Conservation (phyloP, 805 yeast species). For the Metschnikowia reukaufii region DNA sequence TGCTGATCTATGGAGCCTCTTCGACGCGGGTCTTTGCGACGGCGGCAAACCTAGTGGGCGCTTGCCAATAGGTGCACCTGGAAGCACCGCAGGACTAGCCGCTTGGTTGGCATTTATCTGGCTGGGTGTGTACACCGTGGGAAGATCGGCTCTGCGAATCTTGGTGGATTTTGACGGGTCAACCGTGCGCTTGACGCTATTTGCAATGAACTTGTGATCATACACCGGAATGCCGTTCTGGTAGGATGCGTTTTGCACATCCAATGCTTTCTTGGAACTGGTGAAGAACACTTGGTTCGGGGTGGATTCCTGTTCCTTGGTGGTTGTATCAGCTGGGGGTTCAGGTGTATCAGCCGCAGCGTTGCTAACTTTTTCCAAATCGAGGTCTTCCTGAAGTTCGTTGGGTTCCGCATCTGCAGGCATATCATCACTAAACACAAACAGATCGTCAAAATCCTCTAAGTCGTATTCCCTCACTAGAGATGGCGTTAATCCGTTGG, state of each 20-base stretch:
- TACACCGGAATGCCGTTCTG: slow-evolving; percentile 54
- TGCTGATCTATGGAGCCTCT: slow-evolving; percentile 22
- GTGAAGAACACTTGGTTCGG: slow-evolving; percentile 22
- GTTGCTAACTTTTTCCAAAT: not conserved
- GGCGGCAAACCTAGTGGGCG: slow-evolving; percentile 39
- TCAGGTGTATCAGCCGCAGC: not conserved
- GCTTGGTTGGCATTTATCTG: slow-evolving; percentile 13
- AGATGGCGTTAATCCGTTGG: slow-evolving; percentile 9
- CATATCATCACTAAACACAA: slow-evolving; percentile 40
- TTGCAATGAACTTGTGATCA: slow-evolving; percentile 49
- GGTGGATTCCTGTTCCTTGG: slow-evolving; percentile 2
- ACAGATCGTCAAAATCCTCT: slow-evolving; percentile 42
- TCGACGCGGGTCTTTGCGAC: slow-evolving; percentile 27
- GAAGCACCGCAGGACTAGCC: slow-evolving; percentile 1
- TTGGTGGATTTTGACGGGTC: slow-evolving; percentile 72
- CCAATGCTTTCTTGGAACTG: slow-evolving; percentile 22
- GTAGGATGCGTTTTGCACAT: slow-evolving; percentile 18
- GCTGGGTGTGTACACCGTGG: slow-evolving; percentile 19
- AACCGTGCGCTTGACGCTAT: slow-evolving; percentile 50
- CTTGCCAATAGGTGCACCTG: slow-evolving; percentile 18
- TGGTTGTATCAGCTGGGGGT: not conserved
- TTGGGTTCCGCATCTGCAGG: slow-evolving; percentile 2
- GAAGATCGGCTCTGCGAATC: slow-evolving; percentile 43
- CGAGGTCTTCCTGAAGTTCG: not conserved
- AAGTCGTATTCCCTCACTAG: slow-evolving; percentile 17